A percentile compares a stretch with the other conserved stretches of the same genome.
These are phyloP conservation scores for Bacidia gigantensis DNA, from an alignment of 495 filamentous ascomycete species.

Conservation along the genomic window DNA sequence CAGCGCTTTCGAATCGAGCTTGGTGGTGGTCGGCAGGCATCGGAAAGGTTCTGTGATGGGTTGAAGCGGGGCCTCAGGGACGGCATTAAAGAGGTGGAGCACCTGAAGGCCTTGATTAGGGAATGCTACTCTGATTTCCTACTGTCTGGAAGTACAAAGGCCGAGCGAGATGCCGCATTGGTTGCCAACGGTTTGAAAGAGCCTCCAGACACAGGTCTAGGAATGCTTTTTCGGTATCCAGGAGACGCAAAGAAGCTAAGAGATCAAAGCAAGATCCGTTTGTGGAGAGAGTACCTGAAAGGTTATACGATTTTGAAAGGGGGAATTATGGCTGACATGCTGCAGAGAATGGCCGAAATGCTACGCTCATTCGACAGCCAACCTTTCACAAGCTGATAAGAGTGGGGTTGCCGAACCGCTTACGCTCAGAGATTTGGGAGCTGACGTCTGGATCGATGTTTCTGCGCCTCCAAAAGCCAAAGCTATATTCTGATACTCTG, in stretches of 20 bases:
- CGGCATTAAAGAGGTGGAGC: constrained; percentile 73
- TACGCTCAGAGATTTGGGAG: constrained; percentile 94
- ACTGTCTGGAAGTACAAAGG: constrained; percentile 38
- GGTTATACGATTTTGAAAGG: constrained; percentile 25
- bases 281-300: constrained; percentile 92
- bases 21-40: constrained; percentile 71
- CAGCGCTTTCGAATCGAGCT: constrained; percentile 85
- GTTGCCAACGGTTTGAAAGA: constrained; percentile 38
- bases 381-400: constrained; percentile 96
- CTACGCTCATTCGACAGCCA: constrained; percentile 81
- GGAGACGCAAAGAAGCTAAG: constrained; percentile 91
- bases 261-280: constrained; percentile 90
- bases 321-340: background rate
- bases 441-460: constrained; percentile 82
- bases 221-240: constrained; percentile 87
- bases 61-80: constrained; percentile 78
- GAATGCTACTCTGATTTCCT: constrained; percentile 93
- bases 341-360: constrained; percentile 83
- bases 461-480: constrained; percentile 72
- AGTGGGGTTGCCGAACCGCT: constrained; percentile 83
- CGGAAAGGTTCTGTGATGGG: constrained; percentile 91
- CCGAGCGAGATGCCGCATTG: constrained; percentile 22
- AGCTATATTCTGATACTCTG: constrained; percentile 69
- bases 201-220: constrained; percentile 81
- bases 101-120: constrained; percentile 57